Evolutionary conservation across 2,329 filamentous ascomycete genomes (phyloP), one percentile per base, ranked within the genome.

Genomic region (Diaporthe sp.): DNA sequence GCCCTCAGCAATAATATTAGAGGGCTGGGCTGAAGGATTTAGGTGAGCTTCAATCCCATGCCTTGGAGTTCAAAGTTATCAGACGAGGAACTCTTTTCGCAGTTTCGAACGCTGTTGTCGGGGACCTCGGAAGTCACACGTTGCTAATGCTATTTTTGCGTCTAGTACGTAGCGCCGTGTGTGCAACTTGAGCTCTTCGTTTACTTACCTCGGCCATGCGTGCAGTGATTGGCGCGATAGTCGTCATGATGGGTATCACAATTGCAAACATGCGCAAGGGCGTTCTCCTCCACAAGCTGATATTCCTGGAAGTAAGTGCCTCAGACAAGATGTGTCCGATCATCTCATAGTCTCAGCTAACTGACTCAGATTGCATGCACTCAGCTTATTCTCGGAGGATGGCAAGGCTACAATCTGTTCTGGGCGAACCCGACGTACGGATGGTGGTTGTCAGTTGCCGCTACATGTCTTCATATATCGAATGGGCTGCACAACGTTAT

Each of bases 401-500:
- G 76, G 72, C 71, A 83, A 87, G 76, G 86, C 85, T 76, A 73
- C 25, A 76, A 76, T 9, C 60, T 76, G 8, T 76, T 76, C 53
- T 76, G 73, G 75, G 5, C 44, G 37, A 74, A 4, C 12, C 89
- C 89, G 0, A 85, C 85, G 4, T 92, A 91, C 79, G 90, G 89
- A 67, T 93, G 91, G 91, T 93, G 92, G 82, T 85, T 93, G 3
- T 91, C 90, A 2, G 84, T 87, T 34, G 91, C 89, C 3, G 91
- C 90, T 10, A 88, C 92, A 10, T 87, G 90, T 25, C 86, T 93
- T 34, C 92, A 92, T 77, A 83, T 87, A n/a, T 92, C 90, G 4
- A 93, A 91, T 90, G 87, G 86, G 17, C 82, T 93, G 12, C 92
- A 93, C 81, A 93, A 93, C 77, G 86, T 93, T 76, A 90, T 93